Evolutionary conservation across 495 filamentous ascomycete species (phyloP).

Genomic region (Hypomontagnella monticulosa): DNA sequence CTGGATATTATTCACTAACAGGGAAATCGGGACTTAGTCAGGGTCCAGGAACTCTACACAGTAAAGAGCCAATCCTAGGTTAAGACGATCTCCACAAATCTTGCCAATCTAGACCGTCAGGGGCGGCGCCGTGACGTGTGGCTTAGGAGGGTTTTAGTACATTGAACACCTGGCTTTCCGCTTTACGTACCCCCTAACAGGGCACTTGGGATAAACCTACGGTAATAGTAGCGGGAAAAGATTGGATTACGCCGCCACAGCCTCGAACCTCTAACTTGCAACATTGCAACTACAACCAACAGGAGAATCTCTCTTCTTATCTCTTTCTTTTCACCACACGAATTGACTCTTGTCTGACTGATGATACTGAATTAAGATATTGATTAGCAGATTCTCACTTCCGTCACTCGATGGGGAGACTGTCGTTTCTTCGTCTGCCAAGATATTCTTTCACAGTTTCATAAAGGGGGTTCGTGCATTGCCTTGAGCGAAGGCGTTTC

Average conservation of each 20-base stretch:
- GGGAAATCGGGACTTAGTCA: not conserved
- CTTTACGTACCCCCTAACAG: constrained; percentile 7
- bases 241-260: constrained; percentile 30
- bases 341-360: constrained; percentile 1
- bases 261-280: not conserved
- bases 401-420: constrained; percentile 17
- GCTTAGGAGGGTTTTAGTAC: constrained; percentile 26
- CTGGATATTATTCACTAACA: not conserved
- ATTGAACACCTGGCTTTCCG: constrained; percentile 39
- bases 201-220: not conserved
- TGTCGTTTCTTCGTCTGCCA: constrained; percentile 18
- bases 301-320: constrained; percentile 2
- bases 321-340: constrained; percentile 1
- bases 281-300: not conserved
- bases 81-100: constrained; percentile 21
- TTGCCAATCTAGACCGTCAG: constrained; percentile 10
- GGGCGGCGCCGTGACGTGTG: constrained; percentile 18
- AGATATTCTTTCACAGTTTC: constrained; percentile 30
- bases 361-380: constrained; percentile 20
- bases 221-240: constrained; percentile 17
- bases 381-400: constrained; percentile 16
- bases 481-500: constrained; percentile 33
- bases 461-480: constrained; percentile 35
- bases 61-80: constrained; percentile 21
- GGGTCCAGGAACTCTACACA: constrained; percentile 4